Evolutionary conservation across 768 basidiomycete genomes (phyloP), one percentile per base, ranked within the genome.

Genomic region (Trametopsis cervina): DNA sequence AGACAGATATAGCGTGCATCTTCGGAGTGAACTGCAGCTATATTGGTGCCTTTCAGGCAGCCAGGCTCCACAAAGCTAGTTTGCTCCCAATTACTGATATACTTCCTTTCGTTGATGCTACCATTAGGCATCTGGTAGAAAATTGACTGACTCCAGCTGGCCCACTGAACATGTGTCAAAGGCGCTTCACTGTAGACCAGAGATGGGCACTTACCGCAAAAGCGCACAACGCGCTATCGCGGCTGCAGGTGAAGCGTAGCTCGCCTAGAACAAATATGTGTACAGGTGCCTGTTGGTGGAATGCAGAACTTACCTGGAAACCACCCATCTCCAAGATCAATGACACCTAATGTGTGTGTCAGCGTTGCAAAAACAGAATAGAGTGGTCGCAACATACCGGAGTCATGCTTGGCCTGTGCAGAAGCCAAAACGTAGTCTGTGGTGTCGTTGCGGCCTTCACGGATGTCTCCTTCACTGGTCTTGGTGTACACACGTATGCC

Each of bases 171-270:
- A 5, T 40, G n/a, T n/a, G n/a, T n/a, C n/a, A n/a, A n/a, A n/a
- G n/a, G n/a, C n/a, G n/a, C n/a, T n/a, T n/a, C n/a, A n/a, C n/a
- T n/a, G n/a, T n/a, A n/a, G n/a, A n/a, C n/a, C n/a, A n/a, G n/a
- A n/a, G n/a, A n/a, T n/a, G n/a, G n/a, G n/a, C n/a, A n/a, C n/a
- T 2, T 26, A 47, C 46, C 13, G 46, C 46, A 25, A 47, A 13
- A 18, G 46, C 26, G 18, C 39, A 40, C 4, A 47, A 26, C 1
- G 46, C 23, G 39, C 46, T 47, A 29, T 47, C 46, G 9, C n/a
- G 15, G 20, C 27, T 29, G 26, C 39, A 40, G 23, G 25, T n/a
- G 24, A 47, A 29, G 26, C 21, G 9, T 4, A 35, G 40, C 20
- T 46, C 18, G 2, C 44, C 44, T 35, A 25, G 10, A 12, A 29